Percentiles rank a stretch among this genome's conserved stretches.
Evolutionary conservation across 2,329 filamentous ascomycete genomes (phyloP).

Genomic region (Curvularia spicifera): DNA sequence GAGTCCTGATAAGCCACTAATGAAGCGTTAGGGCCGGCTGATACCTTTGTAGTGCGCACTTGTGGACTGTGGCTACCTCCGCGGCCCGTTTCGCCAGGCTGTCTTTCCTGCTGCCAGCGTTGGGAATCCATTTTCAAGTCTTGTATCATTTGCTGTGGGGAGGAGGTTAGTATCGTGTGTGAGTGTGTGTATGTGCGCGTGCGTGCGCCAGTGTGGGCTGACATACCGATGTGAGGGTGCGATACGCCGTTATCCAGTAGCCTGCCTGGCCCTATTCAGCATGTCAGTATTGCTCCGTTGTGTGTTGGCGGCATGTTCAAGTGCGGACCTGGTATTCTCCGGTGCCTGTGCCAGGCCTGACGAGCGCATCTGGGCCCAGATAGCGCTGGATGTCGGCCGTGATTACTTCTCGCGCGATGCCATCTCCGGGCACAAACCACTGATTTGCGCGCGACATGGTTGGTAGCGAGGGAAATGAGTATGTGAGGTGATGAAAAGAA

Average conservation of each 20-base stretch:
- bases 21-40: conserved; percentile 54
- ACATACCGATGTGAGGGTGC: conserved; percentile 58
- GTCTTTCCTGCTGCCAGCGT: conserved; percentile 51
- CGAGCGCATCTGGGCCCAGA: conserved; percentile 58
- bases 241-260: conserved; percentile 60
- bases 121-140: conserved; percentile 57
- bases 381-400: conserved; percentile 61
- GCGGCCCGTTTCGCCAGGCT: conserved; percentile 46
- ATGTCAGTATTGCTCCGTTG: conserved; percentile 9
- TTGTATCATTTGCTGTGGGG: conserved; percentile 55
- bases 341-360: conserved; percentile 55
- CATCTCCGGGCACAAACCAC: conserved; percentile 59
- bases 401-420: conserved; percentile 60
- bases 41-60: conserved; percentile 49
- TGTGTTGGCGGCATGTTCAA: conserved; percentile 27
- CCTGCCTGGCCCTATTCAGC: conserved; percentile 51
- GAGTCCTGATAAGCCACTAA: conserved; percentile 54
- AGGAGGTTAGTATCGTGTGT: conserved; percentile 27
- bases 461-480: conserved; percentile 19
- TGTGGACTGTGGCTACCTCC: conserved; percentile 56
- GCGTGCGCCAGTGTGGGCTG: not conserved
- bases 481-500: conserved; percentile 37
- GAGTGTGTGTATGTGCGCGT: not conserved
- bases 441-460: conserved; percentile 50
- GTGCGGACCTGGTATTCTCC: conserved; percentile 54